phyloP scores from a whole-genome alignment of 495 filamentous ascomycete species.

The Parachaetomium inaequale region DNA sequence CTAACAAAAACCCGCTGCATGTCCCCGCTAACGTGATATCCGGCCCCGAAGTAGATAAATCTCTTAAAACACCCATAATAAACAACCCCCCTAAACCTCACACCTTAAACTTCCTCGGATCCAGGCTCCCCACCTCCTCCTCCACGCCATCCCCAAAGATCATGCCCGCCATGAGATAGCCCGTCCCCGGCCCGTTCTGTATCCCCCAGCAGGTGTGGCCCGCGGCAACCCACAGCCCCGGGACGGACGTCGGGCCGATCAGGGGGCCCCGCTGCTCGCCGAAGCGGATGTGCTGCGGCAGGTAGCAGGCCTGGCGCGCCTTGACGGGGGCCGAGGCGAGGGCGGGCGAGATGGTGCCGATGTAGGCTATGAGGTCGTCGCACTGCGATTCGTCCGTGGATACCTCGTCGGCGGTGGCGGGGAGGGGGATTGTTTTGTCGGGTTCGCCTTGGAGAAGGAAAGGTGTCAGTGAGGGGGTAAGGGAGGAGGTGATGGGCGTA shows the following conservation, averaged over 20 bases:
- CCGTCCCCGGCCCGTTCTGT: slow-evolving; percentile 90
- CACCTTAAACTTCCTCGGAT: slow-evolving; percentile 58
- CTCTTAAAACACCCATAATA: not conserved
- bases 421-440: slow-evolving; percentile 71
- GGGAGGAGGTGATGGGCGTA: not conserved
- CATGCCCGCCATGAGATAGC: slow-evolving; percentile 82
- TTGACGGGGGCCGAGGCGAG: slow-evolving; percentile 73
- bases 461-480: not conserved
- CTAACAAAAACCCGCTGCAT: not conserved
- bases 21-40: not conserved
- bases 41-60: not conserved
- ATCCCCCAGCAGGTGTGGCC: slow-evolving; percentile 99
- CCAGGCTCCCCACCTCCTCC: slow-evolving; percentile 65
- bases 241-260: slow-evolving; percentile 69
- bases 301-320: slow-evolving; percentile 87
- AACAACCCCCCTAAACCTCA: slow-evolving; percentile 14
- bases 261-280: slow-evolving; percentile 63
- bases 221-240: slow-evolving; percentile 77
- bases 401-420: slow-evolving; percentile 71
- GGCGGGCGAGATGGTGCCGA: slow-evolving; percentile 69
- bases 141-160: slow-evolving; percentile 73
- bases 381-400: slow-evolving; percentile 71
- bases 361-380: slow-evolving; percentile 83
- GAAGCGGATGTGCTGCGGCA: slow-evolving; percentile 66
- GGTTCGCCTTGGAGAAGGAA: slow-evolving; percentile 62